Base-by-base conservation (phyloP, 352 stramenopile genomes). In the Globisporangium parvum region DNA sequence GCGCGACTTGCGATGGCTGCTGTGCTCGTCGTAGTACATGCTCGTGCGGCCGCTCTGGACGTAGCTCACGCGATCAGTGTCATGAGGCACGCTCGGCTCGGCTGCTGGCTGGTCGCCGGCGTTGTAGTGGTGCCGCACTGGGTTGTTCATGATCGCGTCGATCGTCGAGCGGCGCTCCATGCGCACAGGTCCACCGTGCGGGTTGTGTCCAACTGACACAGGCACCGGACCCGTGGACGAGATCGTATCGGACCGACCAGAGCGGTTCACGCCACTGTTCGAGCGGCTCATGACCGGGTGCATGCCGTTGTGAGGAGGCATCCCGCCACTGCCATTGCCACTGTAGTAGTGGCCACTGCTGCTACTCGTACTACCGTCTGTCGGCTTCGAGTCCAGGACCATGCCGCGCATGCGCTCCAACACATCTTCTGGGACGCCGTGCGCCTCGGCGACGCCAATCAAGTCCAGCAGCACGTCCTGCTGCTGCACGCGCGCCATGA, bases 401-500 rank as follows among this genome's bases (percentile, higher is more conserved):
- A 81, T 75, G 1, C 58, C 47, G n/a, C 65, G 57, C 71, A 85
- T 85, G 35, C 76, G 72, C 42, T 80, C 72, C 8, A 85, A 53
- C 23, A 77, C 39, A 1, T 79, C 63, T 12, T 79, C 66, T 2
- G 74, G 69, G 0, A 87, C 77, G 15, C 64, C 76, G 46, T 76
- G 71, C 5, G 70, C 72, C 58, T 91, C 76, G 2, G 73, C 81
- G 20, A 89, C 52, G 40, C 66, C 71, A 9, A 85, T 59, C 55
- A 85, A 73, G 24, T 81, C 71, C 3, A 78, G 28, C 0, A 84
- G 52, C 20, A 77, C 51, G 46, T 78, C 67, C 48, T 85, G 74
- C 37, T 81, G 71, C 51, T 81, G 65, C 41, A 91, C 79, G 35
- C 82, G 77, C 17, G 82, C 79, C 65, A 80, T 86, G 33, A 92